Percentiles rank a stretch among this genome's conserved stretches.
Evolutionary conservation across 257 asterid species (phyloP).

Genomic region (Capsicum baccatum): DNA sequence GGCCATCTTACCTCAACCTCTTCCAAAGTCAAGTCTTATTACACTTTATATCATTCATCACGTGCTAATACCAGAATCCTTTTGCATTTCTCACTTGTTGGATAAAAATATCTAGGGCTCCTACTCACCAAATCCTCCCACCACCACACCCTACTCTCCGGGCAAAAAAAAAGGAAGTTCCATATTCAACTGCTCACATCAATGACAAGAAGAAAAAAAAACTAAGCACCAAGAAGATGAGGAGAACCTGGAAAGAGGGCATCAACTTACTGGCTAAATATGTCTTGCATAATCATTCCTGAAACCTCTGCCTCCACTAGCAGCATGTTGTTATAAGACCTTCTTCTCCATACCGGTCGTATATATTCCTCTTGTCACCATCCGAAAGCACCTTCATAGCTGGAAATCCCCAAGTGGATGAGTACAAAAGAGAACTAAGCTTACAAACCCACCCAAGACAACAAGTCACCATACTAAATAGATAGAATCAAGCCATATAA

Average conservation of each 20-base stretch:
- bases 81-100: not conserved
- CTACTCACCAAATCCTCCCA: not conserved
- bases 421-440: not conserved
- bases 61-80: not conserved
- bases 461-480: too few species aligned
- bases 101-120: not conserved
- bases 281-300: conserved; percentile 89
- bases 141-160: too few species aligned
- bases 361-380: conserved; percentile 79
- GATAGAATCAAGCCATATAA: too few species aligned
- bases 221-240: too few species aligned
- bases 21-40: too few species aligned
- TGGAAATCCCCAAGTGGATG: conserved; percentile 36
- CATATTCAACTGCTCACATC: too few species aligned
- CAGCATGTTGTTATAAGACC: conserved; percentile 95
- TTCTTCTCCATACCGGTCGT: conserved; percentile 86
- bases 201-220: too few species aligned
- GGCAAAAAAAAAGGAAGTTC: not conserved
- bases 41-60: not conserved
- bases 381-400: conserved; percentile 96
- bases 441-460: too few species aligned
- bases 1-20: too few species aligned
- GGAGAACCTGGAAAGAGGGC: not conserved
- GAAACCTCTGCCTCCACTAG: conserved; percentile 82
- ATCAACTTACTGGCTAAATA: conserved; percentile 75